Conservation (phyloP, 2,329 filamentous ascomycete species). For the Fusarium sp. region DNA sequence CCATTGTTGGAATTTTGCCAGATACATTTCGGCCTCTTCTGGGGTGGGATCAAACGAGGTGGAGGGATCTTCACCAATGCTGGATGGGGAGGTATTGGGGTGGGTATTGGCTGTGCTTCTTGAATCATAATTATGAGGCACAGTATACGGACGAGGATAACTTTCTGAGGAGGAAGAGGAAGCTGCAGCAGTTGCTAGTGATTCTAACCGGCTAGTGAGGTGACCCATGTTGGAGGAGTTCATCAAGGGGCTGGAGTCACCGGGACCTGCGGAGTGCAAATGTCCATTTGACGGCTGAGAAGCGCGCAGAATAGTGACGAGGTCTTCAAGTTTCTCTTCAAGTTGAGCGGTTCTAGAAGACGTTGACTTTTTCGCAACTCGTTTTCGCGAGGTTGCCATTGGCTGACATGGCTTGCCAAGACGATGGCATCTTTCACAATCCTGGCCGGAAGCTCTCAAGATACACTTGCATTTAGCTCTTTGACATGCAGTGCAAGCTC, state of each 20-base stretch:
- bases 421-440: slow-evolving; percentile 56
- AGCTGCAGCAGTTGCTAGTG: slow-evolving; percentile 50
- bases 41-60: slow-evolving; percentile 45
- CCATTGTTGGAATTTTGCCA: slow-evolving; percentile 55
- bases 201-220: slow-evolving; percentile 48
- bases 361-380: slow-evolving; percentile 47
- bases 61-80: slow-evolving; percentile 29
- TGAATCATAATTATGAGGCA: slow-evolving; percentile 18
- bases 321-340: slow-evolving; percentile 61
- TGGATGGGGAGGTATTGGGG: slow-evolving; percentile 9
- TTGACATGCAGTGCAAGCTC: slow-evolving; percentile 59
- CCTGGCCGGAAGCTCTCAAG: slow-evolving; percentile 44
- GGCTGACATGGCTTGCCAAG: slow-evolving; percentile 59
- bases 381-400: slow-evolving; percentile 53
- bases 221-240: slow-evolving; percentile 17
- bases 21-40: slow-evolving; percentile 51
- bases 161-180: slow-evolving; percentile 39
- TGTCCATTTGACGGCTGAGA: slow-evolving; percentile 38
- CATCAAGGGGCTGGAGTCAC: slow-evolving; percentile 10
- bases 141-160: slow-evolving; percentile 9
- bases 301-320: slow-evolving; percentile 56
- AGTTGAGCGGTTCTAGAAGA: slow-evolving; percentile 55
- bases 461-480: slow-evolving; percentile 62
- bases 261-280: slow-evolving; percentile 18
- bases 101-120: slow-evolving; percentile 4